These are phyloP conservation scores for Sutorius eximius DNA, from an alignment of 1,284 basidiomycete genomes.

Conservation along the genomic window DNA sequence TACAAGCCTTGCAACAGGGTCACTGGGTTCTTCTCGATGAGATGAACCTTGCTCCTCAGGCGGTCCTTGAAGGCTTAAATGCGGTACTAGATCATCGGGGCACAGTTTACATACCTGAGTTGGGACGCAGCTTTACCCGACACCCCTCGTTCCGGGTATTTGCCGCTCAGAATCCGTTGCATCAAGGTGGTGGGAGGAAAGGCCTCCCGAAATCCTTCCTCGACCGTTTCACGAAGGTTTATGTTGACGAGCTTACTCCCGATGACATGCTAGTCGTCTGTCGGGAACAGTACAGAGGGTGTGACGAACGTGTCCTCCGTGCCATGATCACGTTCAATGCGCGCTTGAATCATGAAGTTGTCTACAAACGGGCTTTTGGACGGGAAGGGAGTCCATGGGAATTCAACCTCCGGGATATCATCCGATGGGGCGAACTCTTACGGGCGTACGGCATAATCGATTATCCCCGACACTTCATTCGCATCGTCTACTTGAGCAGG, in stretches of 20 bases:
- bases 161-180: constrained; percentile 96
- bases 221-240: constrained; percentile 97
- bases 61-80: constrained; percentile 96
- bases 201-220: constrained; percentile 97
- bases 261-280: constrained; percentile 84
- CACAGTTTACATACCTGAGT: constrained; percentile 92
- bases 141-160: constrained; percentile 96
- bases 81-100: constrained; percentile 97
- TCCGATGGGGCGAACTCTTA: constrained; percentile 83
- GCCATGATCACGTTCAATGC: constrained; percentile 88
- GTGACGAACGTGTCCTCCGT: constrained; percentile 54
- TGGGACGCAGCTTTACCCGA: constrained; percentile 85
- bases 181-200: constrained; percentile 96
- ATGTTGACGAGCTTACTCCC: constrained; percentile 83
- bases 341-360: constrained; percentile 70
- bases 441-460: constrained; percentile 42
- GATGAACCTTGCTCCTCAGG: constrained; percentile 97
- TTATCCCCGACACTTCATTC: constrained; percentile 49
- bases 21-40: constrained; percentile 98
- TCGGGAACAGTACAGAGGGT: constrained; percentile 68
- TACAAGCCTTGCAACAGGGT: constrained; percentile 89
- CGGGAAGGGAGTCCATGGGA: constrained; percentile 95
- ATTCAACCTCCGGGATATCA: constrained; percentile 95
- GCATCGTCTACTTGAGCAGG: constrained; percentile 79
- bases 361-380: constrained; percentile 70